phyloP scores from a whole-genome alignment of 768 basidiomycete species.

The Mycena venus region DNA sequence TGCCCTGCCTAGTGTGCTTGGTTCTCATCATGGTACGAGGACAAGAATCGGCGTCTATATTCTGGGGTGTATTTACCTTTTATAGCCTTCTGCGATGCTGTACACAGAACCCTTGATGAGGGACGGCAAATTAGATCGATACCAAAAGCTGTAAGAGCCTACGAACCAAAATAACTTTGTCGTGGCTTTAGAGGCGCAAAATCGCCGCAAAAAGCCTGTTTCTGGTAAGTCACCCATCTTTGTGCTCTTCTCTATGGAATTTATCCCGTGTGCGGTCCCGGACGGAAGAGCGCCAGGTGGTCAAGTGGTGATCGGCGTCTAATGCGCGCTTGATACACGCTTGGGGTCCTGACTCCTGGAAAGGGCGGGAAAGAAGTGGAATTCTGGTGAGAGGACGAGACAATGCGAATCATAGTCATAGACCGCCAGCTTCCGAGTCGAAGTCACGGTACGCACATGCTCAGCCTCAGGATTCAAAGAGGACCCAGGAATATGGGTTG shows the following conservation, averaged over 20 bases:
- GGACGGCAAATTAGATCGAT: conserved; percentile 3
- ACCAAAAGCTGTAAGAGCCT: conserved; percentile 8
- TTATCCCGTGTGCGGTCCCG: conserved; percentile 3
- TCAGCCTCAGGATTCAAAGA: too few species aligned
- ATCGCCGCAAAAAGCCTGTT: conserved; percentile 4
- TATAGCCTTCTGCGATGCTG: conserved; percentile 9
- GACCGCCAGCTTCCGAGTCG: neutral
- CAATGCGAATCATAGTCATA: neutral
- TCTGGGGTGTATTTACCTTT: neutral
- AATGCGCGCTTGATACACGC: conserved; percentile 1
- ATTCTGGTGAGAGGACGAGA: neutral
- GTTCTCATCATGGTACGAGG: conserved; percentile 11
- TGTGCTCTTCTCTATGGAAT: neutral
- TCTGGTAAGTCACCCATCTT: conserved; percentile 2
- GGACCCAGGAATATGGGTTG: too few species aligned
- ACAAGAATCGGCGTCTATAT: conserved; percentile 11
- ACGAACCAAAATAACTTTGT: conserved; percentile 7
- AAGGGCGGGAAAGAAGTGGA: neutral
- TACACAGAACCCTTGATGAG: conserved; percentile 1
- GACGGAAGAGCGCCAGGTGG: conserved; percentile 6
- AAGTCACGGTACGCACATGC: too few species aligned
- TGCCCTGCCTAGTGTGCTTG: neutral
- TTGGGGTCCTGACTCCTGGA: conserved; percentile 3
- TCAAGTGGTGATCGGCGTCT: conserved; percentile 8
- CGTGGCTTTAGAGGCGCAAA: conserved; percentile 3